These are phyloP conservation scores for Xylariaceae sp. DNA, from an alignment of 2,329 filamentous ascomycete genomes.

Conservation along the genomic window DNA sequence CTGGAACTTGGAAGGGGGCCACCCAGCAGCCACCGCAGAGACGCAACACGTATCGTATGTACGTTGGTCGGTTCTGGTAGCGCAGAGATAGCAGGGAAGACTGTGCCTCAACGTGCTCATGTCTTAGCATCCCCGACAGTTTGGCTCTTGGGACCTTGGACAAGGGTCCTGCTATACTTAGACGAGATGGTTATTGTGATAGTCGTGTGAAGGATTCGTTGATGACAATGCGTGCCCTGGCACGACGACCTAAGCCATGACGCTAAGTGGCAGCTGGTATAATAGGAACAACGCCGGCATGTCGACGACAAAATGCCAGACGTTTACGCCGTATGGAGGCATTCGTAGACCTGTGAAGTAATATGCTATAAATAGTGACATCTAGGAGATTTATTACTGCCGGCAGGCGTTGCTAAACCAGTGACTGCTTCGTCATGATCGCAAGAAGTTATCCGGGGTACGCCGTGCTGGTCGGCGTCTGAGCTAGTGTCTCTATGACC, in stretches of 20 bases:
- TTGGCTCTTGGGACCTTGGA: background rate
- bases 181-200: background rate
- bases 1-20: no score
- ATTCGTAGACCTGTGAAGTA: background rate
- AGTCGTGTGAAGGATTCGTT: background rate
- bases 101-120: background rate
- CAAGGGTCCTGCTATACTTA: constrained; percentile 1
- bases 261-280: background rate
- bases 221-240: background rate
- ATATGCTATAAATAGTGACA: no score
- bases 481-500: background rate
- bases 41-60: no score
- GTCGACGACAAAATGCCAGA: no score
- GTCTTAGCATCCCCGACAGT: background rate
- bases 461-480: background rate
- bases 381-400: background rate
- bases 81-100: background rate
- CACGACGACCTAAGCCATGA: background rate
- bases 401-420: background rate
- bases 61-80: background rate
- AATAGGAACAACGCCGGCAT: background rate
- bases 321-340: no score
- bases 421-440: constrained; percentile 6
- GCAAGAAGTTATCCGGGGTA: constrained; percentile 5
- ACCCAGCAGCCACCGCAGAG: background rate